Evolutionary conservation across 2,329 filamentous ascomycete genomes (phyloP).

Genomic region (Cladosporium austrohemisphaericum): DNA sequence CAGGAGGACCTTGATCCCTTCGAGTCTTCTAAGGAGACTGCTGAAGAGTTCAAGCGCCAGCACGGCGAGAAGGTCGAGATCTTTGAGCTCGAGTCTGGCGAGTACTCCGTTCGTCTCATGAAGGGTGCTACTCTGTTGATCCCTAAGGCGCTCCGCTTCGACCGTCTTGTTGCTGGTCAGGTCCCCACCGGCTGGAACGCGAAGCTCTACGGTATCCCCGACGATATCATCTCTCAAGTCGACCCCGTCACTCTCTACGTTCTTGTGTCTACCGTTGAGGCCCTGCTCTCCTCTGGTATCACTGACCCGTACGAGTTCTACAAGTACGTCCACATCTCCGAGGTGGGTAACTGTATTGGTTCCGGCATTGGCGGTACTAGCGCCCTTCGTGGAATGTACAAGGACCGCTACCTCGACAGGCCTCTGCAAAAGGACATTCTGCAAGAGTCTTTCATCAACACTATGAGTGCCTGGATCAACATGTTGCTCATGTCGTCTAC

Average conservation of each 20-base stretch:
- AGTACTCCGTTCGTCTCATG: constrained; percentile 90
- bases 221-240: constrained; percentile 96
- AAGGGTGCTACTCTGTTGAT: constrained; percentile 94
- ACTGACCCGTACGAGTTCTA: constrained; percentile 99
- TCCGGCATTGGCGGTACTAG: constrained; percentile 95
- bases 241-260: constrained; percentile 95
- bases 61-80: constrained; percentile 97
- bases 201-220: constrained; percentile 91
- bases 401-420: constrained; percentile 93
- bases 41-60: constrained; percentile 93
- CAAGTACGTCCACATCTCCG: constrained; percentile 97
- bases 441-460: constrained; percentile 99
- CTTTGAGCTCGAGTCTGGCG: constrained; percentile 88
- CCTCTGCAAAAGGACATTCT: constrained; percentile 98
- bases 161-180: constrained; percentile 94
- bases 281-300: constrained; percentile 87
- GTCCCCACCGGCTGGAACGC: constrained; percentile 97
- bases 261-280: constrained; percentile 87
- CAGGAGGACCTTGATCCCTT: constrained; percentile 97
- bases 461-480: constrained; percentile 99
- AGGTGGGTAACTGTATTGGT: constrained; percentile 96
- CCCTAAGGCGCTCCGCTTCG: constrained; percentile 94
- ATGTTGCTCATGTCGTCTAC: constrained; percentile 97
- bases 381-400: constrained; percentile 96
- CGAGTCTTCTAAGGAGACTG: constrained; percentile 94